phyloP scores from a whole-genome alignment of 2,329 filamentous ascomycete species.

The Lecanicillium sp. region DNA sequence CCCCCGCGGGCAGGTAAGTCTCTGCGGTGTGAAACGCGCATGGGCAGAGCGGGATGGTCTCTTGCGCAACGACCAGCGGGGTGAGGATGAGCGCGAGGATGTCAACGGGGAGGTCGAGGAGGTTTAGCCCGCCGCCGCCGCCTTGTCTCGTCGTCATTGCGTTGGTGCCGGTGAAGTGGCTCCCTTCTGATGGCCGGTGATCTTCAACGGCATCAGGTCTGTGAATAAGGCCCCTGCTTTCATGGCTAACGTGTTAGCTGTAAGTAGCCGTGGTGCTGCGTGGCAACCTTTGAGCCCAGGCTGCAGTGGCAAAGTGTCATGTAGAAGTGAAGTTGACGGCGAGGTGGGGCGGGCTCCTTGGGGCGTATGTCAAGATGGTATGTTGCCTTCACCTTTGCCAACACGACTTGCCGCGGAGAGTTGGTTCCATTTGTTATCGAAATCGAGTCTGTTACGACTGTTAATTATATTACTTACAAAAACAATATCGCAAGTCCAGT shows the following conservation, averaged over 20 bases:
- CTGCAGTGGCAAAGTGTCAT: too few relatives aligned
- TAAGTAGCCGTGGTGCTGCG: too few relatives aligned
- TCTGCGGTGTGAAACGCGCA: constrained; percentile 13
- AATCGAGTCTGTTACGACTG: background rate
- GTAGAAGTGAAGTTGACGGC: background rate
- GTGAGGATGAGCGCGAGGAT: constrained; percentile 22
- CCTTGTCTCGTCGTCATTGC: too few relatives aligned
- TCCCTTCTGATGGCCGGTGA: background rate
- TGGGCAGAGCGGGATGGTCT: constrained; percentile 19
- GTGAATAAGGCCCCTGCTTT: background rate
- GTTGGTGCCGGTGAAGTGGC: constrained; percentile 5
- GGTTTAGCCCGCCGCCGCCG: constrained; percentile 17
- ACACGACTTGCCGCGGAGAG: too few relatives aligned
- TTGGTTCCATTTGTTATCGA: too few relatives aligned
- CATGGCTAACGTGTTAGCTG: too few relatives aligned
- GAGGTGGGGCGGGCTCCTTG: background rate
- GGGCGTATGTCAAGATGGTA: background rate
- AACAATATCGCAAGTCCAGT: too few relatives aligned
- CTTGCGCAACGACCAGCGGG: constrained; percentile 19
- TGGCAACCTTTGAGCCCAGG: too few relatives aligned
- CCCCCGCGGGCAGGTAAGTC: constrained; percentile 12
- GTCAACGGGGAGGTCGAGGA: constrained; percentile 26
- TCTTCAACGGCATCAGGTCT: background rate
- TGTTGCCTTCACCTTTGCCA: too few relatives aligned
- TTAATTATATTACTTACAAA: too few relatives aligned